Conservation (phyloP, 1,284 basidiomycete species). For the Cerrena zonata region DNA sequence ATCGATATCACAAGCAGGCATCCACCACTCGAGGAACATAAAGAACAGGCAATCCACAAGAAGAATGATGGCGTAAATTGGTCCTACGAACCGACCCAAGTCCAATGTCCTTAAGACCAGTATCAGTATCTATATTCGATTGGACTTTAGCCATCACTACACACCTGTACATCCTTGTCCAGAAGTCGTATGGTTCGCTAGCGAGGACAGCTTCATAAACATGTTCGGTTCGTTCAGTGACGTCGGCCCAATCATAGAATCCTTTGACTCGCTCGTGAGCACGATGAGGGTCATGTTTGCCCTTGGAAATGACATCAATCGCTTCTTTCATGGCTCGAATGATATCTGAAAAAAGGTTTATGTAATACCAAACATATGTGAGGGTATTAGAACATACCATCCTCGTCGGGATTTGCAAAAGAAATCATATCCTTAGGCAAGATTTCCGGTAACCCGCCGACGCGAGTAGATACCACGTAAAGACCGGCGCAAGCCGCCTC, state of each 20-base stretch:
- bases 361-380: no score
- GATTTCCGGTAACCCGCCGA: conserved; percentile 95
- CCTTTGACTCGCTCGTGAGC: conserved; percentile 74
- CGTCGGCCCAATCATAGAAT: conserved; percentile 88
- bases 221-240: conserved; percentile 73
- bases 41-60: conserved; percentile 79
- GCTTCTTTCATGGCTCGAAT: conserved; percentile 79
- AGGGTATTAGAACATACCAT: conserved; percentile 34
- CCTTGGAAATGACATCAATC: conserved; percentile 62
- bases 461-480: conserved; percentile 89
- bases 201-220: conserved; percentile 75
- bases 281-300: conserved; percentile 70
- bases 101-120: conserved; percentile 51
- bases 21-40: conserved; percentile 68
- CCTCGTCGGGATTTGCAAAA: conserved; percentile 86
- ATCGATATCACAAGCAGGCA: conserved; percentile 65
- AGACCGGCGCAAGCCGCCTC: conserved; percentile 94
- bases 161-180: conserved; percentile 69
- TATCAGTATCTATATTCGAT: background rate
- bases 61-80: conserved; percentile 74
- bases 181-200: conserved; percentile 56
- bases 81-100: conserved; percentile 68
- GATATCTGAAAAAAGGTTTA: conserved; percentile 55
- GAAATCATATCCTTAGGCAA: conserved; percentile 91
- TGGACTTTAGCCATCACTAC: background rate